A percentile compares a stretch with the other conserved stretches of the same genome.
Evolutionary conservation across 2,329 filamentous ascomycete species (phyloP).

Genomic region (Clonostachys sp.): DNA sequence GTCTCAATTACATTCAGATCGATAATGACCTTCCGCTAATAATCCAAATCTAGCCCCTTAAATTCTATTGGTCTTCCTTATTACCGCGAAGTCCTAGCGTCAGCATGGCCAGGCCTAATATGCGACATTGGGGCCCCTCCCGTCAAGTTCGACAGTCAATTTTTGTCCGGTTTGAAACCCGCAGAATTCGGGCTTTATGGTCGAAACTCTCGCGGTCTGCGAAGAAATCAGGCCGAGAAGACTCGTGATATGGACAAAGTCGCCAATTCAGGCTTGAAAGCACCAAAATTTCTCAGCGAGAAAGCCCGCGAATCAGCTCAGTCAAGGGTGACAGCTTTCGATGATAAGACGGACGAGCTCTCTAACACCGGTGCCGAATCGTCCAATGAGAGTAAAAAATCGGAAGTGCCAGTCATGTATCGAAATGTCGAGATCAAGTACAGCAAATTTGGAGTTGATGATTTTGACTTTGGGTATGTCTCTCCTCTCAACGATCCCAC

Average conservation of each 20-base stretch:
- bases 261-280: constrained; percentile 57
- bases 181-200: constrained; percentile 76
- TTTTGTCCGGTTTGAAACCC: constrained; percentile 63
- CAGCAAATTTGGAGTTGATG: constrained; percentile 97
- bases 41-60: constrained; percentile 54
- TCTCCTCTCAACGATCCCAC: constrained; percentile 22
- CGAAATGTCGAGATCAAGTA: constrained; percentile 97
- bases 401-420: constrained; percentile 85
- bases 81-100: constrained; percentile 83
- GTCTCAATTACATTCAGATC: constrained; percentile 14
- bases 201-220: constrained; percentile 66
- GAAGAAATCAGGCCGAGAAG: constrained; percentile 79
- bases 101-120: constrained; percentile 83
- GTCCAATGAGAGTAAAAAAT: constrained; percentile 69
- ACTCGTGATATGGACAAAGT: constrained; percentile 60
- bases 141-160: constrained; percentile 64
- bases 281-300: constrained; percentile 92
- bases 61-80: constrained; percentile 88
- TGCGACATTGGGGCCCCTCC: constrained; percentile 85
- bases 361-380: constrained; percentile 62
- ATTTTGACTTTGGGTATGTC: constrained; percentile 89
- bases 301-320: constrained; percentile 69
- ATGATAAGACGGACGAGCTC: constrained; percentile 49
- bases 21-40: neutral
- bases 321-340: constrained; percentile 31